phyloP scores from a whole-genome alignment of 805 yeast genomes.

The Metahyphopichia silvanorum region DNA sequence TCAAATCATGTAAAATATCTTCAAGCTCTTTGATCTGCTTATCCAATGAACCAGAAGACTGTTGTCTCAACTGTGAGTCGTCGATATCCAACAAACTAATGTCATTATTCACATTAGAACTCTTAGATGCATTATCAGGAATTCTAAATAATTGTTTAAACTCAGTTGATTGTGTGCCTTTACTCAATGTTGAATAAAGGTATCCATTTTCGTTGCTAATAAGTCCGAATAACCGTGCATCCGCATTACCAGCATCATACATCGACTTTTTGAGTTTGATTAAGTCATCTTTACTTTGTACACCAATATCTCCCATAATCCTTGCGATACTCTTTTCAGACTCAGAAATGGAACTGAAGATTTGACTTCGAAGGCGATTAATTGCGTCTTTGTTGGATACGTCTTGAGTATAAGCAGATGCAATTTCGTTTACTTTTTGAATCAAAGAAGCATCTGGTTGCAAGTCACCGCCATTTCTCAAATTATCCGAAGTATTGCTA shows the following conservation, averaged over 20 bases:
- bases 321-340: slow-evolving; percentile 21
- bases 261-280: slow-evolving; percentile 57
- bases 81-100: slow-evolving; percentile 69
- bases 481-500: slow-evolving; percentile 5
- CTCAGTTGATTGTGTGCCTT: slow-evolving; percentile 41
- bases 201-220: slow-evolving; percentile 31
- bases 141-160: slow-evolving; percentile 30
- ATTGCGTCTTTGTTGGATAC: slow-evolving; percentile 29
- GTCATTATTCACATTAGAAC: slow-evolving; percentile 16
- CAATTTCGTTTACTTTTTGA: slow-evolving; percentile 18
- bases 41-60: slow-evolving; percentile 18
- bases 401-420: slow-evolving; percentile 27
- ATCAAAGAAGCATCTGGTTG: slow-evolving; percentile 24
- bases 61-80: slow-evolving; percentile 30
- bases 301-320: slow-evolving; percentile 2
- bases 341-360: slow-evolving; percentile 30
- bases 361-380: slow-evolving; percentile 28
- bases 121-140: slow-evolving; percentile 4
- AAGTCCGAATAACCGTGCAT: slow-evolving; percentile 48
- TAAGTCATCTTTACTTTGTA: slow-evolving; percentile 47
- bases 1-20: slow-evolving; percentile 56
- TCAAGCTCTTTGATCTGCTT: slow-evolving; percentile 49
- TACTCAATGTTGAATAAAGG: slow-evolving; percentile 24
- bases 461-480: slow-evolving; percentile 18
- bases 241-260: slow-evolving; percentile 59